Evolutionary conservation across 2,329 filamentous ascomycete species (phyloP), one percentile per base, ranked within the genome.

Genomic region (Kalmusia sp.): DNA sequence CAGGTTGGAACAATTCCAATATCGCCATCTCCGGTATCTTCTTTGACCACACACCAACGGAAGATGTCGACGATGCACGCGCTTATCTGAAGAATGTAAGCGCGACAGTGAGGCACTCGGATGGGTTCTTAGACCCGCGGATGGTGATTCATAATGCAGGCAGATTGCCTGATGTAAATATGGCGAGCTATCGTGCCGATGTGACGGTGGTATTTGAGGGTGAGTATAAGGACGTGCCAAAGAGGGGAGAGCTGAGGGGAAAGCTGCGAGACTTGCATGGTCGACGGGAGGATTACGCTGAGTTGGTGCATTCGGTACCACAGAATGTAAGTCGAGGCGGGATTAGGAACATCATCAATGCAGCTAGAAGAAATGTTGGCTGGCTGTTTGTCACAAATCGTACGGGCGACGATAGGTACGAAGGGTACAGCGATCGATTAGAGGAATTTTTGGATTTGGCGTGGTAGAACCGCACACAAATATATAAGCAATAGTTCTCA

Each of bases 21-120:
- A 41, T 69, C 6, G 51, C 43, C 0, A 65, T 82, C 50, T 69
- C 75, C 34, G 81, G 80, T 49, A 79, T 83, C 52, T 82, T 80
- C 64, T 79, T 83, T 51, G 80, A 82, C 57, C 79, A 80, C 59
- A 77, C 78, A 27, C 80, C 80, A 0, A 51, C 47, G 21, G 41
- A 53, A 11, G 53, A 62, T 17, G 43, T 56, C 6, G 46, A 50
- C 8, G 25, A 53, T 6, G 45, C 53, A 15, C 19, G 45, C 3
- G 49, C 38, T n/a, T 70, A 69, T 41, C 21, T 71, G 49, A 51
- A 53, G 15, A 68, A 63, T 24, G 54, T 66, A n/a, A 62, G 55
- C 31, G 58, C 52, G 8, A 58, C 63, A 17, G 60, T 71, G 27
- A 50, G 57, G 9, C 45, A 59, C 21, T 34, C 52, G 1, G 35